phyloP scores from a whole-genome alignment of 108 stramenopile species.

The Asterionellopsis glacialis region DNA sequence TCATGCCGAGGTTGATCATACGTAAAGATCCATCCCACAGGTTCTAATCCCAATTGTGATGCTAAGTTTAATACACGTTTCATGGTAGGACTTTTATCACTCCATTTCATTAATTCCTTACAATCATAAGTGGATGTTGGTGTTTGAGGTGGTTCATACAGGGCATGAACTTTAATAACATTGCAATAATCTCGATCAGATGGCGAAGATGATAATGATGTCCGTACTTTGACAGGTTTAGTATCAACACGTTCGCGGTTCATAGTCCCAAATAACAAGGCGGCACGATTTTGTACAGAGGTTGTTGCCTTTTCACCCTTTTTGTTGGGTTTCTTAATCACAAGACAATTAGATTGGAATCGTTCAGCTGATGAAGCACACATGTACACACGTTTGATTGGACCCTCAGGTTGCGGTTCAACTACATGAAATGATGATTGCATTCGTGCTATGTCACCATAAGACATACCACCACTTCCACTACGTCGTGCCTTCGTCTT shows the following conservation, averaged over 20 bases:
- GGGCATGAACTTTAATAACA: conserved; percentile 83
- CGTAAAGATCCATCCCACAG: conserved; percentile 84
- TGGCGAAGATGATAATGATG: conserved; percentile 60
- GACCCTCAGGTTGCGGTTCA: conserved; percentile 65
- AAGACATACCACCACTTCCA: conserved; percentile 43
- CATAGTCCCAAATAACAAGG: conserved; percentile 72
- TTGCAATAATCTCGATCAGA: conserved; percentile 59
- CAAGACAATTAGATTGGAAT: conserved; percentile 44
- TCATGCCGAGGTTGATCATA: conserved; percentile 54
- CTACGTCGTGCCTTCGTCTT: conserved; percentile 39
- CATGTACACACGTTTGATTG: conserved; percentile 69
- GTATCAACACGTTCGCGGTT: conserved; percentile 58
- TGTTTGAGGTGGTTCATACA: conserved; percentile 66
- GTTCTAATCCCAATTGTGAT: conserved; percentile 50
- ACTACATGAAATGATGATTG: conserved; percentile 64
- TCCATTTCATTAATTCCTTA: conserved; percentile 10
- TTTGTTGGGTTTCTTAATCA: conserved; percentile 14
- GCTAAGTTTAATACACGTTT: conserved; percentile 50
- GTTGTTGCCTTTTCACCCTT: conserved; percentile 19
- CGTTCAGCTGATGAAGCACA: conserved; percentile 66
- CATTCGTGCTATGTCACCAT: conserved; percentile 54
- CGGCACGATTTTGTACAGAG: conserved; percentile 42
- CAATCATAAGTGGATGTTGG: conserved; percentile 27
- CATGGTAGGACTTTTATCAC: conserved; percentile 9
- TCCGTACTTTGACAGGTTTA: conserved; percentile 45